A percentile compares a stretch with the other conserved stretches of the same genome.
phyloP scores from a whole-genome alignment of 2,329 filamentous ascomycete genomes.

The Alternaria alternata region DNA sequence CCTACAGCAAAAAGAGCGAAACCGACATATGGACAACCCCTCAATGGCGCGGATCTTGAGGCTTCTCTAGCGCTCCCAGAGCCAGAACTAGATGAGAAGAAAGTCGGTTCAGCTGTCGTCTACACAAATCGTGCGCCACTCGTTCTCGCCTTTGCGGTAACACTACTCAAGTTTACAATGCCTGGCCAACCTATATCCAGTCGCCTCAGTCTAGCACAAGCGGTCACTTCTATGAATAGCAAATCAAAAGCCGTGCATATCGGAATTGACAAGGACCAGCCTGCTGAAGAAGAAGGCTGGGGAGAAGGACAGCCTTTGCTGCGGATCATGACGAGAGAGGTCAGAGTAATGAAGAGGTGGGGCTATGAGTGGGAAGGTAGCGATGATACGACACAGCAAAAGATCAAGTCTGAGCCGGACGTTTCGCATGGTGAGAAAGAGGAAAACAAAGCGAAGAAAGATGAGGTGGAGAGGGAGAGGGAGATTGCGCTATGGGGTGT shows the following conservation, averaged over 20 bases:
- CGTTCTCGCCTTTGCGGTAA: slow-evolving; percentile 80
- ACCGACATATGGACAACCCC: slow-evolving; percentile 38
- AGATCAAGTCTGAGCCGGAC: slow-evolving; percentile 20
- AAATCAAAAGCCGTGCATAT: slow-evolving; percentile 77
- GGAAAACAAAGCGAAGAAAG: not conserved
- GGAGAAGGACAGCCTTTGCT: slow-evolving; percentile 78
- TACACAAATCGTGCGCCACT: slow-evolving; percentile 83
- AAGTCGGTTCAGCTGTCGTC: slow-evolving; percentile 66
- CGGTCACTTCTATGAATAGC: slow-evolving; percentile 82
- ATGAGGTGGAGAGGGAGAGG: slow-evolving; percentile 30
- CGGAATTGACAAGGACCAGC: slow-evolving; percentile 71
- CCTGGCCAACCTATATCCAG: slow-evolving; percentile 86
- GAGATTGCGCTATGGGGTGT: slow-evolving; percentile 66
- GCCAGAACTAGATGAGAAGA: slow-evolving; percentile 64
- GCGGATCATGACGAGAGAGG: slow-evolving; percentile 74
- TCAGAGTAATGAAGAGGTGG: slow-evolving; percentile 78
- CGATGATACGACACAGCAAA: slow-evolving; percentile 21
- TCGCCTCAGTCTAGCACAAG: slow-evolving; percentile 81
- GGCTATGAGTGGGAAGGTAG: slow-evolving; percentile 64
- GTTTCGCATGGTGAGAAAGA: not conserved
- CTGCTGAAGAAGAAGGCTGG: slow-evolving; percentile 75
- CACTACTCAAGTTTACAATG: slow-evolving; percentile 80
- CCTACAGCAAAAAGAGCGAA: slow-evolving; percentile 48
- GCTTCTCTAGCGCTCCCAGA: slow-evolving; percentile 66
- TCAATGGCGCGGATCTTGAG: slow-evolving; percentile 67